Evolutionary conservation across 495 filamentous ascomycete species (phyloP), one percentile per base, ranked within the genome.

Genomic region (Podospora appendiculata): DNA sequence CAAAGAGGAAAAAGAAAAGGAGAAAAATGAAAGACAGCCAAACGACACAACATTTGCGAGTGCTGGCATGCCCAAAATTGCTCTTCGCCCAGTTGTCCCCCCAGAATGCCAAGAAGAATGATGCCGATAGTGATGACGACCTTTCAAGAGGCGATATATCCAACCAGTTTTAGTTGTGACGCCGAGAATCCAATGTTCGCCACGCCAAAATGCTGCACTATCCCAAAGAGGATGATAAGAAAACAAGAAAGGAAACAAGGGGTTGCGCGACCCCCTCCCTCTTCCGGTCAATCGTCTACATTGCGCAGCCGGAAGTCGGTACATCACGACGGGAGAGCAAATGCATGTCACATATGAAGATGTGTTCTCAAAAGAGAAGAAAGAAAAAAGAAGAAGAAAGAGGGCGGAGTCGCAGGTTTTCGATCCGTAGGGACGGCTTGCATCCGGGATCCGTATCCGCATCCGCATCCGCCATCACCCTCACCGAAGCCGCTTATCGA

Each of bases 401-500:
- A 41, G 16, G 42, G 9, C 17, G 19, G 17, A 1, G 42, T 25
- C 2, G 42, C 17, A 45, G 7, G 12, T 25, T 25, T 25, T 5
- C 25, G 25, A 25, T 25, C 25, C 25, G 25, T 25, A 25, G 25
- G 25, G 25, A 25, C 25, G 25, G 25, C 25, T 25, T 25, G 25
- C 25, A 25, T 25, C 25, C 25, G 25, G 25, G 25, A 25, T 25
- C 25, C 25, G 2, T 5, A 25, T 25, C 25, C 25, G 25, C 25
- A 25, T 25, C 25, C 25, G 12, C 18, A 41, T 40, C 47, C 17
- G 25, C 25, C 25, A 43, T 36, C 32, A 39, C 32, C 39, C 35
- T 62, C 45, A 69, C 34, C 58, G 60, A 14, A 70, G 51, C 8
- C 59, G 59, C 54, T 76, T 77, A 7, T 65, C 57, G 19, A 93